These are phyloP conservation scores for Apophysomyces sp. DNA, from an alignment of 371 early-diverging fungal species.

Conservation along the genomic window DNA sequence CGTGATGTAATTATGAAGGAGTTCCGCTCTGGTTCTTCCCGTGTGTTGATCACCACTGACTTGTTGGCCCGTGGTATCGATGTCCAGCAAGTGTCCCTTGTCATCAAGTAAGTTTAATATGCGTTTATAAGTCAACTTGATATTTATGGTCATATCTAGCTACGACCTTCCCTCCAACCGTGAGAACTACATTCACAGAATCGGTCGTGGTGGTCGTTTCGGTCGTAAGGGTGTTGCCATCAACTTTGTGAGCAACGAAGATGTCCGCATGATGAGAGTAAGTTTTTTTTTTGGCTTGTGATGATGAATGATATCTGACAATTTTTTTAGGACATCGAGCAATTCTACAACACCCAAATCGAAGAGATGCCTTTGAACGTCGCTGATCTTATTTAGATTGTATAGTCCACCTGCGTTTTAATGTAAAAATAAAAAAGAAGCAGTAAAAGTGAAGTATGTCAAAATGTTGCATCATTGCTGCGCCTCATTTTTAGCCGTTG, in stretches of 20 bases:
- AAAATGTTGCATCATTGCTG: background rate
- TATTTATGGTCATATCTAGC: constrained; percentile 60
- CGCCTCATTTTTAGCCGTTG: background rate
- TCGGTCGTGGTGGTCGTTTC: constrained; percentile 99
- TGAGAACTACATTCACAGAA: constrained; percentile 98
- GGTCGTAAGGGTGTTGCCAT: constrained; percentile 99
- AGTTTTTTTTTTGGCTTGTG: background rate
- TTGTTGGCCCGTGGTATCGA: constrained; percentile 99
- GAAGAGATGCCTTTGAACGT: constrained; percentile 94
- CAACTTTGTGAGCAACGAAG: constrained; percentile 97
- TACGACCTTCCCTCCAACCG: constrained; percentile 97
- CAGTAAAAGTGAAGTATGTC: background rate
- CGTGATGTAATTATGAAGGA: constrained; percentile 97
- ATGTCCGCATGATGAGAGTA: constrained; percentile 83
- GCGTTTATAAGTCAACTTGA: background rate
- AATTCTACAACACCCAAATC: constrained; percentile 98
- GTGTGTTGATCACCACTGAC: constrained; percentile 98
- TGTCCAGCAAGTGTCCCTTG: constrained; percentile 99
- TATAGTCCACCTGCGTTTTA: constrained; percentile 8
- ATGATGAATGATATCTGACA: constrained; percentile 13
- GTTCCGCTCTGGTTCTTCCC: constrained; percentile 93
- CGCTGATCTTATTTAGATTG: constrained; percentile 73
- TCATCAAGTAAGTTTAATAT: constrained; percentile 50
- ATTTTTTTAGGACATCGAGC: constrained; percentile 70
- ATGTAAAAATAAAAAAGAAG: constrained; percentile 3